Evolutionary conservation across 768 basidiomycete species (phyloP).

Genomic region (Macrolepiota fuliginosa): DNA sequence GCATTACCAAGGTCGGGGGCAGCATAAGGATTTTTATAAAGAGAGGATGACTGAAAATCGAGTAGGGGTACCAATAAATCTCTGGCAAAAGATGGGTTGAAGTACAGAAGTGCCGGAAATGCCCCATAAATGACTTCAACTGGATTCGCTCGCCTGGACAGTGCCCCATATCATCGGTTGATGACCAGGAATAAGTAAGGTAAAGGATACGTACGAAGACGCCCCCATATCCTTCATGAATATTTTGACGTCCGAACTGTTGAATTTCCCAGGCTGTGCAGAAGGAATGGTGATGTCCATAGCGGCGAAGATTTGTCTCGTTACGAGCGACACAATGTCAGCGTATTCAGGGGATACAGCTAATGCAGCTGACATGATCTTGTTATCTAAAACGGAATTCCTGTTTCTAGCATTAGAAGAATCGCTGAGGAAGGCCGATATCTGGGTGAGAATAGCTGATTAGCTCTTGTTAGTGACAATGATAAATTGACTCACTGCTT

Average conservation of each 20-base stretch:
- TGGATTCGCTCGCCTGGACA: slow-evolving; percentile 34
- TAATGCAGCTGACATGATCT: slow-evolving; percentile 33
- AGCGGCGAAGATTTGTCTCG: slow-evolving; percentile 43
- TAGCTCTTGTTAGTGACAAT: not conserved
- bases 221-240: slow-evolving; percentile 49
- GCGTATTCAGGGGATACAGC: slow-evolving; percentile 37
- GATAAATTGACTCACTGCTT: slow-evolving; percentile 26
- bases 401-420: slow-evolving; percentile 33
- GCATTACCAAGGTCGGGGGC: slow-evolving; percentile 30
- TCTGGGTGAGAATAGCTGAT: slow-evolving; percentile 23
- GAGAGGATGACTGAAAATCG: slow-evolving; percentile 37
- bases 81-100: slow-evolving; percentile 37
- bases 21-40: slow-evolving; percentile 23
- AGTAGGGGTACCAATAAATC: slow-evolving; percentile 47
- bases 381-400: slow-evolving; percentile 36
- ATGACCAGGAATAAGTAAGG: not conserved
- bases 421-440: slow-evolving; percentile 37
- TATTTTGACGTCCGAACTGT: slow-evolving; percentile 38
- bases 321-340: slow-evolving; percentile 38
- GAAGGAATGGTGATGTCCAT: slow-evolving; percentile 41
- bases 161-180: not conserved
- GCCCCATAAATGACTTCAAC: slow-evolving; percentile 45
- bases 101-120: slow-evolving; percentile 42
- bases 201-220: slow-evolving; percentile 31
- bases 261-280: slow-evolving; percentile 25